A percentile compares a stretch with the other conserved stretches of the same genome.
Evolutionary conservation across 192 early-diverging fungal species (phyloP).

Genomic region (Umbelopsis isabellina): DNA sequence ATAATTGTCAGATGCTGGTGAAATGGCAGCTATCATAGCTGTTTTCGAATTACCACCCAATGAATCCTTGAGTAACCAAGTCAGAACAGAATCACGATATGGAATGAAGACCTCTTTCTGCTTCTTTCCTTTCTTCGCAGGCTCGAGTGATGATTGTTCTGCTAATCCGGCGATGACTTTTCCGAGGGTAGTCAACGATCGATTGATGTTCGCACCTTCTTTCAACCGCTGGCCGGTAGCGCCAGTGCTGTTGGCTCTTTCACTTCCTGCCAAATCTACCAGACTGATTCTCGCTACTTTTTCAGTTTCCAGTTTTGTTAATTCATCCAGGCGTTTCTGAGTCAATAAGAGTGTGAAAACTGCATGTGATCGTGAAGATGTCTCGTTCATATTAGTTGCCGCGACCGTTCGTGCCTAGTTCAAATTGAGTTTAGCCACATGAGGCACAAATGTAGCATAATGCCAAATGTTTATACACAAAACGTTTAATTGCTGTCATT

Average conservation of each 20-base stretch:
- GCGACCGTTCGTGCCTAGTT: constrained; percentile 83
- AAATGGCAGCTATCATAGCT: constrained; percentile 79
- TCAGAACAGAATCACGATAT: constrained; percentile 85
- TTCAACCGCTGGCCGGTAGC: constrained; percentile 83
- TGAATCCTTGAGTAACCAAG: constrained; percentile 74
- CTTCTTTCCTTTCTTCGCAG: constrained; percentile 46
- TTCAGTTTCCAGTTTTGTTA: constrained; percentile 65
- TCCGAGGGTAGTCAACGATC: constrained; percentile 86
- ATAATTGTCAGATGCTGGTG: constrained; percentile 70
- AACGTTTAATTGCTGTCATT: constrained; percentile 13
- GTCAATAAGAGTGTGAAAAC: constrained; percentile 81
- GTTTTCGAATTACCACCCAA: constrained; percentile 86
- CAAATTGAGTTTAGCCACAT: neutral
- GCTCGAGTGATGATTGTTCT: constrained; percentile 55
- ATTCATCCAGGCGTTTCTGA: constrained; percentile 56
- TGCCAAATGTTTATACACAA: no score
- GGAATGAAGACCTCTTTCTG: constrained; percentile 71
- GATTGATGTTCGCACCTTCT: constrained; percentile 96
- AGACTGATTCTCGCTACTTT: constrained; percentile 80
- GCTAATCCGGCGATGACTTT: constrained; percentile 93
- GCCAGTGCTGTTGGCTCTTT: constrained; percentile 85
- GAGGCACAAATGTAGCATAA: neutral
- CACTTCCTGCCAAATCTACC: constrained; percentile 94
- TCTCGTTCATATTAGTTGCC: constrained; percentile 94
- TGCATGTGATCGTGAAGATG: constrained; percentile 86